Evolutionary conservation across 352 stramenopile genomes (phyloP), one percentile per base, ranked within the genome.

Genomic region (Phytopythium helicoides): DNA sequence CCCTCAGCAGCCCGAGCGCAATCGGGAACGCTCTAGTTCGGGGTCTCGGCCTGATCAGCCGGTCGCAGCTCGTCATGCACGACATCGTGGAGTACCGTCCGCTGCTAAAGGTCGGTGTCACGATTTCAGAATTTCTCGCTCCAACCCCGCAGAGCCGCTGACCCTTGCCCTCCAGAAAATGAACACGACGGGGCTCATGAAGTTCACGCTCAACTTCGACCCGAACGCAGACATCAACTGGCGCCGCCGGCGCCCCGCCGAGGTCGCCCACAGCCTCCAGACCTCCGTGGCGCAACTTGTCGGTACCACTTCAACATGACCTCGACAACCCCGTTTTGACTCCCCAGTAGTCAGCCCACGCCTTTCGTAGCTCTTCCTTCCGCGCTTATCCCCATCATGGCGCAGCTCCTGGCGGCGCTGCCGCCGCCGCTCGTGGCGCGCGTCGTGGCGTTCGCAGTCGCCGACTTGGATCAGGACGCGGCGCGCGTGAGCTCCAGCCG

Each of bases 141-240:
- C 12, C 9, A 8, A 15, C 18, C 28, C 5, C 28, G 9, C 5
- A 47, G 23, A 44, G 31, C 26, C 15, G 22, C 0, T 56, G 2
- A 28, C 14, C 1, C 10, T 56, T 10, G 2, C 2, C 7, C 18
- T 12, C 10, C 36, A 92, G 81, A 75, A 71, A 70, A 78, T 92
- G 64, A 92, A 89, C 60, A 67, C 66, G 6, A 62, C 58, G 21
- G 76, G 75, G 8, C 56, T 92, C 34, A 84, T 92, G 73, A 92
- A 92, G 65, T 87, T 88, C 56, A 69, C 73, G 12, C 64, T 88
- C 34, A 92, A 92, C 44, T 92, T 77, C 46, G 78, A 87, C 52
- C 58, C 64, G 25, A 73, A 84, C 25, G 74, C 81, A 1, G 71
- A 86, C 44, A 52, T 86, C 22, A 76, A 84, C 34, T 77, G 71